These are phyloP conservation scores for Kluyveromyces dobzhanskii DNA, from an alignment of 805 yeast genomes.

Conservation along the genomic window DNA sequence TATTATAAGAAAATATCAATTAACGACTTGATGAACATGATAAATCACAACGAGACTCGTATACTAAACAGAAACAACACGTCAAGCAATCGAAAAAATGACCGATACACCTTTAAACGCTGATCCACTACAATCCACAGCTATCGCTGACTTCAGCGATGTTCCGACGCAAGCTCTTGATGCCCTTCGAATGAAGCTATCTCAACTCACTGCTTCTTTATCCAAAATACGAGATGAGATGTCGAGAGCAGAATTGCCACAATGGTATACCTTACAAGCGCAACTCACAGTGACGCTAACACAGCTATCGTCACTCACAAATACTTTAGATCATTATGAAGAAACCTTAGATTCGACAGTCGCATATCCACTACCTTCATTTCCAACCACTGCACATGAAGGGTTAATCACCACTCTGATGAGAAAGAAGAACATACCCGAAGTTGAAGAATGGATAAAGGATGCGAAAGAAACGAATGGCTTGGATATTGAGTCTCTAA, in stretches of 20 bases:
- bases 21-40: too few relatives aligned
- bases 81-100: background rate
- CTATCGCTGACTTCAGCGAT: constrained; percentile 30
- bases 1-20: too few relatives aligned
- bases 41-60: too few relatives aligned
- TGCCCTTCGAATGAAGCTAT: constrained; percentile 50
- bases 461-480: constrained; percentile 32
- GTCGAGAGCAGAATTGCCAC: constrained; percentile 37
- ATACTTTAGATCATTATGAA: constrained; percentile 53
- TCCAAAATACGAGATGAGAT: constrained; percentile 48
- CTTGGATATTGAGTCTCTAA: constrained; percentile 20
- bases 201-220: constrained; percentile 55
- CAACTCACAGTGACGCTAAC: constrained; percentile 79
- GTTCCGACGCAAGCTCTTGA: constrained; percentile 59
- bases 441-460: constrained; percentile 78
- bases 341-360: constrained; percentile 57
- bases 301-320: constrained; percentile 71
- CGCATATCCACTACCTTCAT: constrained; percentile 74
- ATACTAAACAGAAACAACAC: too few relatives aligned
- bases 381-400: constrained; percentile 80
- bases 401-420: constrained; percentile 75
- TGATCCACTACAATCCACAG: constrained; percentile 11
- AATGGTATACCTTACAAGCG: constrained; percentile 58
- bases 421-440: constrained; percentile 84
- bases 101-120: constrained; percentile 5